Conservation (phyloP, 768 basidiomycete genomes). For the Phlebiopsis gigantea region DNA sequence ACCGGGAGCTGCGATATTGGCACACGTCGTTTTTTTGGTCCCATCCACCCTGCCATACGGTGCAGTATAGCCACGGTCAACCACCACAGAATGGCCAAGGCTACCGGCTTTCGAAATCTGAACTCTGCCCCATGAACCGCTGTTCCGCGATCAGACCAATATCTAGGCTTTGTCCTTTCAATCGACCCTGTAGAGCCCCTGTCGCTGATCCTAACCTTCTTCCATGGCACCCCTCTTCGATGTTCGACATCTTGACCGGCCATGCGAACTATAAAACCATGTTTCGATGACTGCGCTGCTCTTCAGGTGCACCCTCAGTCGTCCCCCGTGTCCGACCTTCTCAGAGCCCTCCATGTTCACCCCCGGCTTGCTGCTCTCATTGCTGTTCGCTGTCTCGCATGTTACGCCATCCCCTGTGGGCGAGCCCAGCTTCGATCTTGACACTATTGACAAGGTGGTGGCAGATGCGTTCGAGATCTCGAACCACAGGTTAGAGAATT, state of each 20-base stretch:
- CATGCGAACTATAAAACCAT: background rate
- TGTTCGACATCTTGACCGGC: background rate
- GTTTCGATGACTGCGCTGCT: background rate
- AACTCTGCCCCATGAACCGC: background rate
- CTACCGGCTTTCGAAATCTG: no score
- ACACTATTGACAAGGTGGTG: constrained; percentile 23
- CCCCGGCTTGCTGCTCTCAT: background rate
- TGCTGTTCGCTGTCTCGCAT: background rate
- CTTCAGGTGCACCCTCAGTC: background rate
- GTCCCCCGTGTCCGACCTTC: background rate
- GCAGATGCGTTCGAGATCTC: constrained; percentile 24
- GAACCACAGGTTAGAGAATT: constrained; percentile 20
- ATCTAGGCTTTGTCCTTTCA: background rate
- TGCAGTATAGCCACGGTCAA: no score
- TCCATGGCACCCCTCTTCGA: background rate
- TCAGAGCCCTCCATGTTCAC: background rate
- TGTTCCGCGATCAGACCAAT: background rate
- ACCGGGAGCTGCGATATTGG: no score
- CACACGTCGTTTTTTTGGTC: no score
- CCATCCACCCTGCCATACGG: no score
- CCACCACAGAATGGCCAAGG: no score
- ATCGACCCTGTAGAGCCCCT: background rate
- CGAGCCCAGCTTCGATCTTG: constrained; percentile 20
- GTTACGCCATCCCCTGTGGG: constrained; percentile 11
- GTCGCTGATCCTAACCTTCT: background rate